phyloP scores from a whole-genome alignment of 148 eudicot genomes.

The Pouteria glomerata region DNA sequence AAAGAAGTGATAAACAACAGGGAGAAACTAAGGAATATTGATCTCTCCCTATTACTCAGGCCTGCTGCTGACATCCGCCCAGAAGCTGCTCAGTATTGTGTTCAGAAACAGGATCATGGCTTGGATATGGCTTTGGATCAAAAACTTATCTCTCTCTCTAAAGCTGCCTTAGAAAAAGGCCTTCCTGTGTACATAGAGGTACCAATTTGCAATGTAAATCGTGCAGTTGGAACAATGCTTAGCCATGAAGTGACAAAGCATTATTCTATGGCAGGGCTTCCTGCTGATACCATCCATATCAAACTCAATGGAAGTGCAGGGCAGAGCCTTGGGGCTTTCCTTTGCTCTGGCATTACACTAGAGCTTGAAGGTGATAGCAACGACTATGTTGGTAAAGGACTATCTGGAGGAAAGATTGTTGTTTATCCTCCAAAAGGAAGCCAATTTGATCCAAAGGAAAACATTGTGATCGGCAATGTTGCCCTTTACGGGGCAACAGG shows the following conservation, averaged over 20 bases:
- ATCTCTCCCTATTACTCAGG: slow-evolving; percentile 80
- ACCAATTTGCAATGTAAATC: slow-evolving; percentile 73
- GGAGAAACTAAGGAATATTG: slow-evolving; percentile 89
- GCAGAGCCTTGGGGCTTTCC: slow-evolving; percentile 96
- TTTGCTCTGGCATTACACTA: slow-evolving; percentile 84
- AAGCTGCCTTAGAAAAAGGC: slow-evolving; percentile 68
- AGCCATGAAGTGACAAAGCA: slow-evolving; percentile 98
- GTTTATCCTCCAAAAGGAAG: slow-evolving; percentile 91
- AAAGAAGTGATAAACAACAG: slow-evolving; percentile 57
- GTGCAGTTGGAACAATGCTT: slow-evolving; percentile 99
- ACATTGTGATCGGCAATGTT: slow-evolving; percentile 96
- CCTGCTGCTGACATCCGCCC: slow-evolving; percentile 93
- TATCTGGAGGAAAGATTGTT: slow-evolving; percentile 90
- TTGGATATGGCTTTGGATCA: slow-evolving; percentile 90
- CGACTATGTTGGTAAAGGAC: slow-evolving; percentile 97
- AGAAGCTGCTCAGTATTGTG: slow-evolving; percentile 87
- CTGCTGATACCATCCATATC: slow-evolving; percentile 79
- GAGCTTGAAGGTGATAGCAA: slow-evolving; percentile 99
- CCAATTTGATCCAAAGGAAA: slow-evolving; percentile 90
- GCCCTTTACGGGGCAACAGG: slow-evolving; percentile 90
- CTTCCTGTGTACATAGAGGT: slow-evolving; percentile 86
- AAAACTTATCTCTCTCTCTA: slow-evolving; percentile 52
- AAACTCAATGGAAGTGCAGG: slow-evolving; percentile 96
- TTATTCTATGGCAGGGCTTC: slow-evolving; percentile 64
- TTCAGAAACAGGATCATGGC: slow-evolving; percentile 94